These are phyloP conservation scores for Nakazawaea holstii DNA, from an alignment of 805 yeast genomes.

Conservation along the genomic window DNA sequence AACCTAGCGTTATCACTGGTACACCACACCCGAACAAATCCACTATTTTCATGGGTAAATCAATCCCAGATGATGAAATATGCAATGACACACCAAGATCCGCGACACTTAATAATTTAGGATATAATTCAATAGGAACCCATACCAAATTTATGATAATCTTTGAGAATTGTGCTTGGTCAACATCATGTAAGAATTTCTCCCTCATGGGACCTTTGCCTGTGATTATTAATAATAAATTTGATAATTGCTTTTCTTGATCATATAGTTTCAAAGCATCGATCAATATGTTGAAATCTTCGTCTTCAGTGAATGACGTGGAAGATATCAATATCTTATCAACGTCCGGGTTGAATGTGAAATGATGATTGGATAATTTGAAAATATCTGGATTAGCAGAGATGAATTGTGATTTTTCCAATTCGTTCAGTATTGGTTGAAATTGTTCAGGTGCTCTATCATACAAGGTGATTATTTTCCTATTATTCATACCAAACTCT, in stretches of 20 bases:
- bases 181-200: constrained; percentile 43
- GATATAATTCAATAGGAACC: constrained; percentile 78
- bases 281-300: constrained; percentile 68
- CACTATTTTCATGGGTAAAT: constrained; percentile 94
- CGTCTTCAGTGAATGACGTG: constrained; percentile 95
- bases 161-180: constrained; percentile 33
- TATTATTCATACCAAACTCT: constrained; percentile 46
- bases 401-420: constrained; percentile 25
- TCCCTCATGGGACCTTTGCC: constrained; percentile 88
- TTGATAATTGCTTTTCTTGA: constrained; percentile 30
- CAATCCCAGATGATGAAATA: constrained; percentile 87
- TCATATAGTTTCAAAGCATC: constrained; percentile 66
- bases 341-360: constrained; percentile 25
- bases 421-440: constrained; percentile 36
- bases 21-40: constrained; percentile 96
- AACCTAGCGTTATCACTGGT: constrained; percentile 78
- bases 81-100: constrained; percentile 90
- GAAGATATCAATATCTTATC: constrained; percentile 77
- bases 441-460: constrained; percentile 82
- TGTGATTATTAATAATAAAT: constrained; percentile 72
- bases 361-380: constrained; percentile 12
- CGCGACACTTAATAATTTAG: constrained; percentile 64
- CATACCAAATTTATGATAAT: constrained; percentile 64
- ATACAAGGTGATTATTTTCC: constrained; percentile 60
- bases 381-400: constrained; percentile 29